A percentile compares a stretch with the other conserved stretches of the same genome.
Conservation (phyloP, 768 basidiomycete genomes). For the Lactarius quietus region DNA sequence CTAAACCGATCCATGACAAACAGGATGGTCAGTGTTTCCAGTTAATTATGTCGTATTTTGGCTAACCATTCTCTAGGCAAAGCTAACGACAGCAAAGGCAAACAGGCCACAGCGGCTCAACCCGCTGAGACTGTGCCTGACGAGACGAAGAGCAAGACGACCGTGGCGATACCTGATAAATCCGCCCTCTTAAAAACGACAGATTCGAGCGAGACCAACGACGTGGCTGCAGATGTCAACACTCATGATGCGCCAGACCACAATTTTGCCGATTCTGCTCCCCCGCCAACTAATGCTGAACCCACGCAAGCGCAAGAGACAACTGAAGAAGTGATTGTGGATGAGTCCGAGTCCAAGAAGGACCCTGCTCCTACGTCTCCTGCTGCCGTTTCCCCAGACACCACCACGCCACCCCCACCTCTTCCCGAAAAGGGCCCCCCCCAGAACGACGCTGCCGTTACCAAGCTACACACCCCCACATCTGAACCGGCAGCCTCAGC, state of each 20-base stretch:
- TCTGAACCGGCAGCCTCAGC: background rate
- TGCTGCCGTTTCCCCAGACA: background rate
- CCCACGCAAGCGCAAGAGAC: background rate
- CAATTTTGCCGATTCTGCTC: background rate
- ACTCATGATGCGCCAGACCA: background rate
- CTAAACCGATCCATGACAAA: background rate
- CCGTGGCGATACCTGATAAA: background rate
- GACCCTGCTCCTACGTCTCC: background rate
- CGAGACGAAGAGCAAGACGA: background rate
- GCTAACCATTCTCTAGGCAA: background rate
- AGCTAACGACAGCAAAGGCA: background rate
- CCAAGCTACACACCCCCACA: background rate
- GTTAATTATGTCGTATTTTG: background rate
- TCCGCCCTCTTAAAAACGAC: background rate
- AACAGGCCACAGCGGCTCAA: background rate
- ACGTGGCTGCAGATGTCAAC: background rate
- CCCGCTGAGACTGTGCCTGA: background rate
- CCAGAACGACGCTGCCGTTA: background rate
- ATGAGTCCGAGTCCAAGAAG: background rate
- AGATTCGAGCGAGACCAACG: background rate
- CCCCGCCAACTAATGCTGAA: background rate
- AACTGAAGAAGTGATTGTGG: background rate
- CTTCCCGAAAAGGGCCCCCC: background rate
- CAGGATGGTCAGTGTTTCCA: conserved; percentile 1
- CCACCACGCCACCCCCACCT: background rate